Evolutionary conservation across 331 rosid genomes (phyloP), one percentile per base, ranked within the genome.

Genomic region (Quercus phellos): DNA sequence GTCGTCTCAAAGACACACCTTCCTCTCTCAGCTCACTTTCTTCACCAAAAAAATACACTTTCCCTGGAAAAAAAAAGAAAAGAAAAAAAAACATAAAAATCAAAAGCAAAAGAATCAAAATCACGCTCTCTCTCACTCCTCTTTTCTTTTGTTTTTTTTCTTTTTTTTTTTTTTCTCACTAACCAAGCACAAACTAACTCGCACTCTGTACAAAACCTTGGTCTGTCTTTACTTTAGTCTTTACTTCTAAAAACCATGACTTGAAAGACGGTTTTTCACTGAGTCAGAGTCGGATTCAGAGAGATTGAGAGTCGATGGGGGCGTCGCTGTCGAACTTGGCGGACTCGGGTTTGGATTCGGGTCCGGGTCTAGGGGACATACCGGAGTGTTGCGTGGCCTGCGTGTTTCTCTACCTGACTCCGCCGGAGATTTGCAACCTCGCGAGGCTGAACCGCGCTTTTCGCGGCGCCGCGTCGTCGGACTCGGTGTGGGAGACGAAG

Each of bases 371-470:
- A 43, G 98, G 97, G 13, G 98, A 94, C 83, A 94, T 94, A 51
- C 97, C 97, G 34, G 98, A 94, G 86, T 76, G 78, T 78, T 94
- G 97, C 70, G 96, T 94, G 66, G 98, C 98, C 24, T 87, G 98
- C 77, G 94, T 92, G 19, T 92, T 92, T 66, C 78, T 90, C 9
- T 84, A 92, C 70, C 88, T 94, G 51, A 83, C 94, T 77, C 97
- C 97, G 68, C 97, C 92, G 50, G 95, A 94, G 88, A 94, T 90
- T 72, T 94, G 97, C 80, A 94, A 92, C 61, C 84, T 94, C 12
- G 97, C 98, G 12, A 86, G 97, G 51, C 89, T 94, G 32, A 94
- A 89, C 71, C 85, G 93, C 14, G 89, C 97, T 2, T 94, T 92
- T 64, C 92, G 96, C 11, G 97, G 97, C 5, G 97, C 97, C 12